phyloP scores from a whole-genome alignment of 1,284 basidiomycete genomes.

The Moesziomyces sp. region DNA sequence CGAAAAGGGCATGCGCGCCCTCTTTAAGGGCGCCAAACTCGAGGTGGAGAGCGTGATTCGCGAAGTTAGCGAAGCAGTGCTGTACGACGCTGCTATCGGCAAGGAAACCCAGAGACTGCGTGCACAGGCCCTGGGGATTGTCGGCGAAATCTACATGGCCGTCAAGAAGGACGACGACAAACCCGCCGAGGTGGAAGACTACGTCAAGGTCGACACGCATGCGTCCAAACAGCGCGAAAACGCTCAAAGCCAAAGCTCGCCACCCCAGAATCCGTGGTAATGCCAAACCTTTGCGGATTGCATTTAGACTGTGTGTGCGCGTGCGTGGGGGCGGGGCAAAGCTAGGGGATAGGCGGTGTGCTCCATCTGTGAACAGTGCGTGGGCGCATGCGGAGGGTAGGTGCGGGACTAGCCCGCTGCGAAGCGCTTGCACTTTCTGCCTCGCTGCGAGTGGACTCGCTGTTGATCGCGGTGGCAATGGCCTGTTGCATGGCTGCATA shows the following conservation, averaged over 20 bases:
- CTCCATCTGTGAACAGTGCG: slow-evolving; percentile 42
- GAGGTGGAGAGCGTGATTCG: slow-evolving; percentile 93
- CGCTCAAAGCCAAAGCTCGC: not conserved
- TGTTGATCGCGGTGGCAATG: slow-evolving; percentile 20
- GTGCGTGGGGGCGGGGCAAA: not conserved
- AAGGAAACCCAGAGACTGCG: slow-evolving; percentile 65
- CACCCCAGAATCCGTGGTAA: not conserved
- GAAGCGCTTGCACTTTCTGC: not conserved
- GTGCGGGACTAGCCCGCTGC: slow-evolving; percentile 11
- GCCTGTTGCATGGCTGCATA: slow-evolving; percentile 32
- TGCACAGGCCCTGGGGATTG: slow-evolving; percentile 60
- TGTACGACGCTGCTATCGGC: slow-evolving; percentile 70
- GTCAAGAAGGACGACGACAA: slow-evolving; percentile 44
- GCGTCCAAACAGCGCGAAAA: slow-evolving; percentile 45
- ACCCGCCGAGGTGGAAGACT: slow-evolving; percentile 27
- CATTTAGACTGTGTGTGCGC: not conserved
- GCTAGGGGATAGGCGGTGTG: slow-evolving; percentile 19
- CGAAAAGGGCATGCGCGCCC: slow-evolving; percentile 75
- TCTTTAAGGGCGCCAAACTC: slow-evolving; percentile 81
- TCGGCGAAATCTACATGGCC: slow-evolving; percentile 52
- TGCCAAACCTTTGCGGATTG: too few species aligned
- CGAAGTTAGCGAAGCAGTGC: slow-evolving; percentile 89
- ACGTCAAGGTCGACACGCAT: slow-evolving; percentile 51
- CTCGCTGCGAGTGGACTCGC: not conserved
- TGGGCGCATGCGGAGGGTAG: slow-evolving; percentile 18